phyloP scores from a whole-genome alignment of 2,329 filamentous ascomycete genomes.

The Harringtonia aguacate region DNA sequence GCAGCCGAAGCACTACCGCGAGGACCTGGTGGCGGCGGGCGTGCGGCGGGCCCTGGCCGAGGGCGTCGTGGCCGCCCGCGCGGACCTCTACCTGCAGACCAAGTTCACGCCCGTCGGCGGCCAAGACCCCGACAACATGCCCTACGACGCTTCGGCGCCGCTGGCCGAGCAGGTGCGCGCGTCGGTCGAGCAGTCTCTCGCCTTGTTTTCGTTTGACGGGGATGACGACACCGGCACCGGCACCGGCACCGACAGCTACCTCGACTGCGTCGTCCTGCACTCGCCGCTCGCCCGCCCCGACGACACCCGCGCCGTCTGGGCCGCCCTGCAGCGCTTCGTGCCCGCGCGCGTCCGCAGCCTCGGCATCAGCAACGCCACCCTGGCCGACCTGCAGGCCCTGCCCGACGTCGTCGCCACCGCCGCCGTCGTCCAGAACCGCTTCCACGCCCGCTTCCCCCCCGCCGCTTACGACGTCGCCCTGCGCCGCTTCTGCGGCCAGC shows the following conservation, averaged over 20 bases:
- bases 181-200: slow-evolving; percentile 57
- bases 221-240: slow-evolving; percentile 16
- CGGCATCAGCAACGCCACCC: slow-evolving; percentile 66
- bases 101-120: slow-evolving; percentile 61
- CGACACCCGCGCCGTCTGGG: slow-evolving; percentile 55
- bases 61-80: slow-evolving; percentile 36
- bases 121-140: slow-evolving; percentile 45
- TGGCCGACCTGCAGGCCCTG: slow-evolving; percentile 44
- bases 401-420: slow-evolving; percentile 26
- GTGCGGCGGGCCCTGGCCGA: slow-evolving; percentile 50
- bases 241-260: too few relatives aligned
- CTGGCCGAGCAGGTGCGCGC: slow-evolving; percentile 54
- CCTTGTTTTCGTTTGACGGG: slow-evolving; percentile 40
- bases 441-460: slow-evolving; percentile 40
- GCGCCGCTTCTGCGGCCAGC: slow-evolving; percentile 35
- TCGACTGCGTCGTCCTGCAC: slow-evolving; percentile 71
- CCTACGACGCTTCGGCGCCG: slow-evolving; percentile 48
- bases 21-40: slow-evolving; percentile 58
- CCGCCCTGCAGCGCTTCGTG: slow-evolving; percentile 53
- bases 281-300: slow-evolving; percentile 33
- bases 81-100: slow-evolving; percentile 67
- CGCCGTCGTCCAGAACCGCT: slow-evolving; percentile 65
- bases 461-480: slow-evolving; percentile 45
- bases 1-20: slow-evolving; percentile 69
- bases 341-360: slow-evolving; percentile 53